Base-by-base conservation (phyloP, 129 eudicot species). In the Ambrosia trifida region DNA sequence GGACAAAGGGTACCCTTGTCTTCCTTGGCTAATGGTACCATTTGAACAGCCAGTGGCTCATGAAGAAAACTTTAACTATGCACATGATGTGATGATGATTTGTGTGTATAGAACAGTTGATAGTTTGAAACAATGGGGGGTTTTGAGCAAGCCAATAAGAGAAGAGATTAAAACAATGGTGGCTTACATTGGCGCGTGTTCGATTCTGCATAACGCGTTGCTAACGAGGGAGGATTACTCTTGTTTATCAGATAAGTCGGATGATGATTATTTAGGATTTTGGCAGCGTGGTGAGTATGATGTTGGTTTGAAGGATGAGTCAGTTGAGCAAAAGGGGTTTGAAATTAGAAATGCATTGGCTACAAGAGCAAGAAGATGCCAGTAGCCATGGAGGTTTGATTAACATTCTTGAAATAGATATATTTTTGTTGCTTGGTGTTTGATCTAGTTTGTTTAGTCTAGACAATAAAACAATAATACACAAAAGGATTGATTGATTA, bases 81-180 rank as follows among this genome's bases (percentile, higher is more conserved):
- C 68, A 0, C 64, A 63, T 58, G 30, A 65, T 19, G 14, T 78
- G 64, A 83, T 87, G 87, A 44, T 69, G 10, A 61, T 43, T 72
- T 67, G 86, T 13, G 76, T 69, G 56, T 71, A 57, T 62, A 89
- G 81, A 65, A 68, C 96, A 4, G 36, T 83, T 58, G 91, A 84
- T 28, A 87, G 98, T 83, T 89, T 92, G 85, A 92, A 64, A 79
- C 81, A 79, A 53, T 87, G 98, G 95, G 96, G 96, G 45, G 85
- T 89, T 83, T 80, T 89, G 86, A 81, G 77, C 69, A 85, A 75
- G 72, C 82, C 84, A 4, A 72, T 85, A 32, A 81, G 82, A 38
- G 86, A 72, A 11, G 95, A 87, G 51, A 77, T 62, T 11, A 89
- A 84, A 83, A 82, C 81, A 58, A 79, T 76, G 12, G 98, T 93